A percentile compares a stretch with the other conserved stretches of the same genome.
Evolutionary conservation across 352 stramenopile species (phyloP).

Genomic region (Globisporangium canariense): DNA sequence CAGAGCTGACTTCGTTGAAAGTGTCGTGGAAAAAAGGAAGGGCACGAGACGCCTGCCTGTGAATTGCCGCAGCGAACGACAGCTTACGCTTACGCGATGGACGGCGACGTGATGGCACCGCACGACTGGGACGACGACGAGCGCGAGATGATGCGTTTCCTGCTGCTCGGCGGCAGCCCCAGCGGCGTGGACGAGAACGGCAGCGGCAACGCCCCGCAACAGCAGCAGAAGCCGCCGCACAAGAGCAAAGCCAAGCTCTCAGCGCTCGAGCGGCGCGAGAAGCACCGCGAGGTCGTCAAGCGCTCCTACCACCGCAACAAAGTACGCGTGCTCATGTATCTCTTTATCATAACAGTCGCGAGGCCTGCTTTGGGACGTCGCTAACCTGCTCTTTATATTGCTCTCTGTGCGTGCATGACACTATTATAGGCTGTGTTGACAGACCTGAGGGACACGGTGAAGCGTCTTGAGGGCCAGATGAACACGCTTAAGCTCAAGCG

Average conservation of each 20-base stretch:
- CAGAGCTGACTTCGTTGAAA: too few relatives aligned
- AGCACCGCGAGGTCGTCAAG: constrained; percentile 68
- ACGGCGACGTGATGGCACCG: neutral
- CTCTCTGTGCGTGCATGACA: neutral
- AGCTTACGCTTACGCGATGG: neutral
- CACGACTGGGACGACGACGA: constrained; percentile 19
- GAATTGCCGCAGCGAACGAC: too few relatives aligned
- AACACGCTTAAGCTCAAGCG: constrained; percentile 25
- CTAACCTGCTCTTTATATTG: neutral
- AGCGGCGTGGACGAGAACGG: constrained; percentile 12
- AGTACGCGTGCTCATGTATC: constrained; percentile 19
- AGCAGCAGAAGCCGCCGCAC: neutral
- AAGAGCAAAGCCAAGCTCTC: constrained; percentile 37
- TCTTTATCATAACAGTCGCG: neutral
- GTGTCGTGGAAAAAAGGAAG: neutral
- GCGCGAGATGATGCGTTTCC: constrained; percentile 16
- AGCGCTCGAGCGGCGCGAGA: constrained; percentile 44
- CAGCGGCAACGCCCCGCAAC: neutral
- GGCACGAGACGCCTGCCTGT: neutral
- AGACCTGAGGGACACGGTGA: constrained; percentile 46
- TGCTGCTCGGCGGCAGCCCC: constrained; percentile 11
- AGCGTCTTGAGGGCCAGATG: constrained; percentile 49
- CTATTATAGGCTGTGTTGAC: constrained; percentile 41
- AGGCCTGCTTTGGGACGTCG: neutral
- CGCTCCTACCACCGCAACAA: constrained; percentile 80